A percentile compares a stretch with the other conserved stretches of the same genome.
Conservation (phyloP, 2,329 filamentous ascomycete species). For the Triangularia setosa region DNA sequence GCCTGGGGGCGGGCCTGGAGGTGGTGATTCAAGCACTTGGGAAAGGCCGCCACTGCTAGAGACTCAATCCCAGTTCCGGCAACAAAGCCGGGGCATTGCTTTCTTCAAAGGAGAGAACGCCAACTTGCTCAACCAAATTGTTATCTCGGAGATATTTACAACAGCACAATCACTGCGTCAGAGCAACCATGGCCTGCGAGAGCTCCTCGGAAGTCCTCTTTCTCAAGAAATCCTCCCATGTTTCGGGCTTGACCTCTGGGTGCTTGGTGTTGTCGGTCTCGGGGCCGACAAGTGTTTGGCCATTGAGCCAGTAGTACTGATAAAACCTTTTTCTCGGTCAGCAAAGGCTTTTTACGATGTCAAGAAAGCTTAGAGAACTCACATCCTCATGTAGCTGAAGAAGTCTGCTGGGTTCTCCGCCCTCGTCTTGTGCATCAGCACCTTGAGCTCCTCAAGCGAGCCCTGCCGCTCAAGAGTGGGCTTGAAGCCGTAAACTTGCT, state of each 20-base stretch:
- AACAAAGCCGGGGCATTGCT: no score
- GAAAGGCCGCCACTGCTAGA: no score
- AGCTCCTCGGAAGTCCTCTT: not conserved
- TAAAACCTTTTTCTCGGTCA: slow-evolving; percentile 6
- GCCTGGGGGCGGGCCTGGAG: not conserved
- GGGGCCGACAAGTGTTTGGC: slow-evolving; percentile 3
- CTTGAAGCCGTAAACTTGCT: slow-evolving; percentile 27
- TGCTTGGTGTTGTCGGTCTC: slow-evolving; percentile 7
- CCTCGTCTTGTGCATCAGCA: slow-evolving; percentile 25
- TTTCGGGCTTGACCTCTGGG: slow-evolving; percentile 10
- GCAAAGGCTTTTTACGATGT: not conserved
- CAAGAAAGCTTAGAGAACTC: not conserved
- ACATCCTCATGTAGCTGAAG: slow-evolving; percentile 11
- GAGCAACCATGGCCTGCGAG: not conserved
- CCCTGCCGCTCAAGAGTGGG: slow-evolving; percentile 26
- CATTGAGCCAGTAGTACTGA: slow-evolving; percentile 12
- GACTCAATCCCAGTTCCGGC: no score
- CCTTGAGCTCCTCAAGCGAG: slow-evolving; percentile 29
- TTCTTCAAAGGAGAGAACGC: no score
- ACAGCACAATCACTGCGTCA: not conserved
- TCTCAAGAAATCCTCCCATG: slow-evolving; percentile 8
- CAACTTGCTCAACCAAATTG: no score
- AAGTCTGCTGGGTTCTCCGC: not conserved
- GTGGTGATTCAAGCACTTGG: not conserved
- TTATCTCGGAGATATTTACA: not conserved